phyloP scores from a whole-genome alignment of 83 land plant genomes.

The Picea abies region DNA sequence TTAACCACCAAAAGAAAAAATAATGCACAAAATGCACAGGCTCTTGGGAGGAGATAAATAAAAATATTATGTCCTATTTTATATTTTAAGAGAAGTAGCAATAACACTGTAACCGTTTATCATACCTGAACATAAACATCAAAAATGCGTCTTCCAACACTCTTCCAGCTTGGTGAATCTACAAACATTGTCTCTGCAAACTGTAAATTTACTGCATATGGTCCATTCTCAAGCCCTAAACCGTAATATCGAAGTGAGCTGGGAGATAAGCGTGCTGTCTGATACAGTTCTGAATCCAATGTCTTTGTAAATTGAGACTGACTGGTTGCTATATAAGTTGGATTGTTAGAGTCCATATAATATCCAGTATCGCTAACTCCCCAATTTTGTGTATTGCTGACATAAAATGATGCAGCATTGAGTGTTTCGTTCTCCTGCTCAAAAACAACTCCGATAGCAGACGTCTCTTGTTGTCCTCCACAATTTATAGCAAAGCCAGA shows the following conservation, averaged over 20 bases:
- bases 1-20: not conserved
- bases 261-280: no score
- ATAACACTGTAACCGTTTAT: not conserved
- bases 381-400: not conserved
- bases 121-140: constrained; percentile 67
- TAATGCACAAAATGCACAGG: not conserved
- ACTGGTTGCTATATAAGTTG: not conserved
- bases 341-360: not conserved
- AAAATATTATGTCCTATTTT: not conserved
- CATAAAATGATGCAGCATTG: constrained; percentile 12
- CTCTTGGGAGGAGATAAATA: not conserved
- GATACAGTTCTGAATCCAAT: no score
- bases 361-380: constrained; percentile 7
- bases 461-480: no score
- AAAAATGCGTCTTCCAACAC: constrained; percentile 50
- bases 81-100: not conserved
- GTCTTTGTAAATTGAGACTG: no score
- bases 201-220: not conserved
- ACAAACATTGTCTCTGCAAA: constrained; percentile 12
- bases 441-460: no score
- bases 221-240: not conserved
- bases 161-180: constrained; percentile 26
- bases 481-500: no score
- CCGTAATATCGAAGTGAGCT: no score
- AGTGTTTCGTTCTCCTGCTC: not conserved